Evolutionary conservation across 306 rosid species (phyloP).

Genomic region (Cicer pinnatifidum): DNA sequence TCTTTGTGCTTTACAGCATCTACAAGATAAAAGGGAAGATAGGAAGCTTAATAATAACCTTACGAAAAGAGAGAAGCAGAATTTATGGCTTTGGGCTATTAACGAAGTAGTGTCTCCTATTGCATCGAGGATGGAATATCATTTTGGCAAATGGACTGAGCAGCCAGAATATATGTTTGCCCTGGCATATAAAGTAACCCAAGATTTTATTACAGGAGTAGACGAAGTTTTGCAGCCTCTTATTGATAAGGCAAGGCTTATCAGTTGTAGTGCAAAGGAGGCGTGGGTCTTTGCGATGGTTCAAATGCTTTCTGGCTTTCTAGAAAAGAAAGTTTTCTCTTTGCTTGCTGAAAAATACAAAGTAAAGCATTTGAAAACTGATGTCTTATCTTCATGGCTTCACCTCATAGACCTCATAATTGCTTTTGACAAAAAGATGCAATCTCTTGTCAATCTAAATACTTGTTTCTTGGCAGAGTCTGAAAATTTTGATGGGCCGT

Average conservation of each 20-base stretch:
- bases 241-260: conserved; percentile 70
- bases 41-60: conserved; percentile 54
- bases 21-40: conserved; percentile 64
- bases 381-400: conserved; percentile 67
- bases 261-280: conserved; percentile 76
- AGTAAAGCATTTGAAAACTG: conserved; percentile 53
- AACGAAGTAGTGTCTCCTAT: conserved; percentile 77
- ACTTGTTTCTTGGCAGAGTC: conserved; percentile 52
- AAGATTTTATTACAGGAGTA: conserved; percentile 64
- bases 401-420: conserved; percentile 64
- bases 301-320: conserved; percentile 65
- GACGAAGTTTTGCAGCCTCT: conserved; percentile 85
- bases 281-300: conserved; percentile 82
- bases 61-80: conserved; percentile 44
- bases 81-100: conserved; percentile 71
- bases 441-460: conserved; percentile 60
- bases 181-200: conserved; percentile 61
- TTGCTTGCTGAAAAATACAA: conserved; percentile 61
- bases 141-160: conserved; percentile 70
- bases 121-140: conserved; percentile 74
- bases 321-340: conserved; percentile 58
- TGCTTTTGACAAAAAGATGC: conserved; percentile 67
- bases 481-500: conserved; percentile 56
- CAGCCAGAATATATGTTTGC: conserved; percentile 78
- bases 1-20: conserved; percentile 75